Evolutionary conservation across 2,329 filamentous ascomycete genomes (phyloP), one percentile per base, ranked within the genome.

Genomic region (Paecilomyces sp.): DNA sequence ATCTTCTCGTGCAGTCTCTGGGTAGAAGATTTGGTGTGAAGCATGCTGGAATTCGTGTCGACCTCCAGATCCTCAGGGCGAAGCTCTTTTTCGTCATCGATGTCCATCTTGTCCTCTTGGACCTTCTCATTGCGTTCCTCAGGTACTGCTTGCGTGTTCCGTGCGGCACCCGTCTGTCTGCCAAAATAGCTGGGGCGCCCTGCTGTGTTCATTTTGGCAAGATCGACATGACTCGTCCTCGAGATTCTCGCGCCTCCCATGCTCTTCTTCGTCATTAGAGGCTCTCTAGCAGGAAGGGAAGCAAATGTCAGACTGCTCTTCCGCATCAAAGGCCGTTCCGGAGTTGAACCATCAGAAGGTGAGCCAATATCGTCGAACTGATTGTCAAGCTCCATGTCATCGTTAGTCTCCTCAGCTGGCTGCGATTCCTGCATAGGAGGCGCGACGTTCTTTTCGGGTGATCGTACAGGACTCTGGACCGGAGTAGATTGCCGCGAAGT

Each of bases 261-360:
- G 72, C 89, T 95, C 77, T 92, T 93, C 73, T 95, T 95, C 15
- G 85, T 85, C 33, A 87, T 86, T 57, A 97, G 80, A 36, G 93
- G 93, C 69, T 97, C 93, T 62, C 94, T 85, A 2, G 93, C 92
- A 31, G 94, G 94, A 12, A 99, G 81, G 18, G 94, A 91, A 41
- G 94, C 91, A 76, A 99, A 97, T 61, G 90, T 96, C 61, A 99
- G 82, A 72, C 93, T 97, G 76, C 92, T 96, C 80, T 97, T 97
- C 61, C 93, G 88, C 65, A 95, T 84, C 31, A 90, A 80, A 1
- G 89, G 88, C 65, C 90, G 69, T 57, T 76, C 77, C 6, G 79
- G 79, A 15, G 77, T 79, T 31, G 77, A 80, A 7, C 69, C 74
- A 60, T 79, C 77, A 1, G 79, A 81, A 18, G 79, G 77, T 18